Percentiles rank a stretch among this genome's conserved stretches.
Evolutionary conservation across 108 stramenopile genomes (phyloP).

Genomic region (Cyclotella distinguenda): DNA sequence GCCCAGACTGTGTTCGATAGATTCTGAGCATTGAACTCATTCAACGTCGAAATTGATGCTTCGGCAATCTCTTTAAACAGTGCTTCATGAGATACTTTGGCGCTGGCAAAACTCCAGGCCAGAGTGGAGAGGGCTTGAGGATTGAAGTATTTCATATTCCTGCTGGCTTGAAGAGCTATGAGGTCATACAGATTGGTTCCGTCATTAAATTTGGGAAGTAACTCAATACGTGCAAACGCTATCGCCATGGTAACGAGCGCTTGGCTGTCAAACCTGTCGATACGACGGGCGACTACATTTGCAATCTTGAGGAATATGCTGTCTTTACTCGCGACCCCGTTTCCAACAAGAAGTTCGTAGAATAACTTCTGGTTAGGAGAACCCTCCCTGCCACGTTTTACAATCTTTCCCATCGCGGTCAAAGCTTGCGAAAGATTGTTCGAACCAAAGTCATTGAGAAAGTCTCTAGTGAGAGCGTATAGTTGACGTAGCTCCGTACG

Average conservation of each 20-base stretch:
- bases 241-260: slow-evolving; percentile 3
- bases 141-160: slow-evolving; percentile 2
- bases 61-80: slow-evolving; percentile 8
- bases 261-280: slow-evolving; percentile 2
- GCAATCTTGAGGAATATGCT: slow-evolving; percentile 18
- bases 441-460: slow-evolving; percentile 2
- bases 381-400: slow-evolving; percentile 3
- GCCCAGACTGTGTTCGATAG: slow-evolving; percentile 5
- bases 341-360: slow-evolving; percentile 1
- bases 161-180: slow-evolving; percentile 5
- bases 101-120: slow-evolving; percentile 15
- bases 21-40: slow-evolving; percentile 12
- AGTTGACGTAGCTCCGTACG: background rate
- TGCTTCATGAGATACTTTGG: background rate
- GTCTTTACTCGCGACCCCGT: background rate
- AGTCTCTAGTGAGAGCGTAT: background rate
- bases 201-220: slow-evolving; percentile 2
- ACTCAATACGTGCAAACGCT: slow-evolving; percentile 12
- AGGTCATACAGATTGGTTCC: slow-evolving; percentile 15
- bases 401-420: slow-evolving; percentile 6
- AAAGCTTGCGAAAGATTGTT: slow-evolving; percentile 11
- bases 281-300: background rate
- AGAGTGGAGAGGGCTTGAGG: slow-evolving; percentile 8
- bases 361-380: background rate
- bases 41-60: background rate